Evolutionary conservation across 2,329 filamentous ascomycete species (phyloP).

Genomic region (Trichoderma simmonsii): DNA sequence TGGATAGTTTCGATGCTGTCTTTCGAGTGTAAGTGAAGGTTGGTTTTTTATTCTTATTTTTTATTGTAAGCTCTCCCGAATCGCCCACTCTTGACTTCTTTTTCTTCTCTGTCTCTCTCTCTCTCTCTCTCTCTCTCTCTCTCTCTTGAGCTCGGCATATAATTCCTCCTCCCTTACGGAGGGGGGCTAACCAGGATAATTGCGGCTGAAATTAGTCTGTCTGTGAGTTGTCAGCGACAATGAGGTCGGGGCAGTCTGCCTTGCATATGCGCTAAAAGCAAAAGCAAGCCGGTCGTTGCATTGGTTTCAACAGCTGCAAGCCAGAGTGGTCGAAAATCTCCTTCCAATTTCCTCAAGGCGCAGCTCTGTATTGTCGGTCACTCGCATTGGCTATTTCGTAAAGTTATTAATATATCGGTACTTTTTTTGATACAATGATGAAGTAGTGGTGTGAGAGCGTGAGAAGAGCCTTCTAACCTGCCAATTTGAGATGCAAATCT

Average conservation of each 20-base stretch:
- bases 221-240: background rate
- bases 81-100: background rate
- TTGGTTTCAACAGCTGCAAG: slow-evolving; percentile 4
- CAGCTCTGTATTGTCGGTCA: background rate
- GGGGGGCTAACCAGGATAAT: background rate
- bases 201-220: slow-evolving; percentile 13
- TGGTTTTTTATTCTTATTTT: background rate
- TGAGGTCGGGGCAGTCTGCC: background rate
- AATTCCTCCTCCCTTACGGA: background rate
- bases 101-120: background rate
- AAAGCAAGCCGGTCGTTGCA: background rate
- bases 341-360: background rate
- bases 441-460: background rate
- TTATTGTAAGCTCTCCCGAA: background rate
- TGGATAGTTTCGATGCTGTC: background rate
- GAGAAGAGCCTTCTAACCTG: background rate
- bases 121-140: background rate
- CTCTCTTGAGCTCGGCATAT: background rate
- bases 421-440: background rate
- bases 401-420: background rate
- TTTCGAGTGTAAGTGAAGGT: background rate
- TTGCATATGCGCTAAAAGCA: slow-evolving; percentile 5
- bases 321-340: background rate
- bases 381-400: background rate
- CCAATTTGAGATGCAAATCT: background rate